These are phyloP conservation scores for Heritiera fomes DNA, from an alignment of 345 rosid species.

Conservation along the genomic window DNA sequence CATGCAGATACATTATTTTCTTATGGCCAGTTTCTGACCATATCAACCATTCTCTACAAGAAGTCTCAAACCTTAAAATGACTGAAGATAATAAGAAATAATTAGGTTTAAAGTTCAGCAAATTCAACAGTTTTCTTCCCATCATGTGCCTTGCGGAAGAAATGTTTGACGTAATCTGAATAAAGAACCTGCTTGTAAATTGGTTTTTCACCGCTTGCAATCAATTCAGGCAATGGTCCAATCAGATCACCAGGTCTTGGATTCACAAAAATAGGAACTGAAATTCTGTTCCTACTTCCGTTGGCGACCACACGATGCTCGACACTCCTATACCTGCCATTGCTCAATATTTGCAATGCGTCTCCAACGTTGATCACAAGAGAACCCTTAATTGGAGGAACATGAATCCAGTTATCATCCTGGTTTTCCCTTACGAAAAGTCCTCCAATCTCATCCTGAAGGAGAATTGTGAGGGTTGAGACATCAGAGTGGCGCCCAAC, in stretches of 20 bases:
- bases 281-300: constrained; percentile 25
- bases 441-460: constrained; percentile 25
- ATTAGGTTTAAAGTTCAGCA: too few species aligned
- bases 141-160: too few species aligned
- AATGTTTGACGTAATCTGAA: too few species aligned
- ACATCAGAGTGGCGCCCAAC: constrained; percentile 31
- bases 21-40: too few species aligned
- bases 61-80: too few species aligned
- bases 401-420: constrained; percentile 25
- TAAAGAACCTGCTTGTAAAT: too few species aligned
- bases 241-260: constrained; percentile 22
- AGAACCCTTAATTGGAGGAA: constrained; percentile 29
- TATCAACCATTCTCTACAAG: too few species aligned
- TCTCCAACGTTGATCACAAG: constrained; percentile 31
- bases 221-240: background rate
- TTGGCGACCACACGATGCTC: constrained; percentile 31
- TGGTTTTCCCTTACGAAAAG: constrained; percentile 21
- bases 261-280: constrained; percentile 25
- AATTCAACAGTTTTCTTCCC: too few species aligned
- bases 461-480: constrained; percentile 27
- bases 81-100: too few species aligned
- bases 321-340: constrained; percentile 21
- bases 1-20: too few species aligned
- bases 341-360: constrained; percentile 32
- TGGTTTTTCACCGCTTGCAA: too few species aligned